Evolutionary conservation across 371 early-diverging fungal species (phyloP), one percentile per base, ranked within the genome.

Genomic region (Mucor saturninus): DNA sequence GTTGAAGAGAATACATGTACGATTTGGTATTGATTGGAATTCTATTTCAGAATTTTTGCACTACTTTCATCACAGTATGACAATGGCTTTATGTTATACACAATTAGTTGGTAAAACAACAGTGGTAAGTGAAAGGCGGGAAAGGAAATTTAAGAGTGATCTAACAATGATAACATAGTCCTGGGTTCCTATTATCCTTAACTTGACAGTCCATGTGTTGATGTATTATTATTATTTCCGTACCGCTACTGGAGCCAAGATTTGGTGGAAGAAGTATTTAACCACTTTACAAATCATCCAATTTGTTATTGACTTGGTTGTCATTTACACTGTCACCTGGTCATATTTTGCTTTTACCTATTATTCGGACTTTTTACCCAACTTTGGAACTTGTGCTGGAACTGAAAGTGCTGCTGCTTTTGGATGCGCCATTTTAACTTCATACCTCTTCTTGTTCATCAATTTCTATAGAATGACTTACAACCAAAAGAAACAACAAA

Each of bases 141-240:
- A 46, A 8, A 21, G 21, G 8, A 21, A 45, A n/a, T 15, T 45
- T 15, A n/a, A 21, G 3, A 21, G 15, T 21, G n/a, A 14, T 4
- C 43, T 43, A 43, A 43, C 15, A 43, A 43, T 15, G 4, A 15
- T 46, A 21, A 21, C 21, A 7, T 21, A 46, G 46, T 46, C 46
- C 21, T 46, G 46, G 46, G 46, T 46, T 10, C 86, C 87, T 51
- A 88, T 92, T 58, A 69, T 75, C 9, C 76, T 95, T 60, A 95
- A 95, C 77, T 75, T 95, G 74, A 75, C 85, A n/a, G 94, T 95
- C 4, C 95, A 95, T 68, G 91, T 93, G 46, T 75, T 93, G 63
- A 94, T 94, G 94, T 92, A 92, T 78, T 91, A 90, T 68, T 94
- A 93, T 77, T 95, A 94, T 80, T 92, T 88, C 79, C 88, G 92